Conservation (phyloP, 1,284 basidiomycete genomes). For the Rhizoctonia solani region DNA sequence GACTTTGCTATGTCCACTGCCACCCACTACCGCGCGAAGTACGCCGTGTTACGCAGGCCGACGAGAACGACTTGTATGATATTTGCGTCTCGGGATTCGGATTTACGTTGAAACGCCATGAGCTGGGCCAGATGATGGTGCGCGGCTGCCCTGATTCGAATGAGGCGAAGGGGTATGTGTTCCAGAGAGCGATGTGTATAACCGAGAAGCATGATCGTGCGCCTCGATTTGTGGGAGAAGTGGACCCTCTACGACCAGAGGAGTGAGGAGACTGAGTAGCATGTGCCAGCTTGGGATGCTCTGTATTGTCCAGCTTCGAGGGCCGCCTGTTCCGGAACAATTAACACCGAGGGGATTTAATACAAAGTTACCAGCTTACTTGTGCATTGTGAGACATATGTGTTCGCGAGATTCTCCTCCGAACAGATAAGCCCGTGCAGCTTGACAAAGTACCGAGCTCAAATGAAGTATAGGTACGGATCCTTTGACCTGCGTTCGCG, state of each 20-base stretch:
- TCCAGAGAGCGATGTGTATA: constrained; percentile 10
- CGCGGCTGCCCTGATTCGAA: constrained; percentile 24
- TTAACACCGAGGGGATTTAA: background rate
- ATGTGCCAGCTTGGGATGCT: constrained; percentile 73
- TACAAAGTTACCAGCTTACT: constrained; percentile 37
- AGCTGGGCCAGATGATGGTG: constrained; percentile 25
- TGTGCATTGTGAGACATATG: constrained; percentile 51
- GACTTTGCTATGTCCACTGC: constrained; percentile 33
- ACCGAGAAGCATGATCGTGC: constrained; percentile 14
- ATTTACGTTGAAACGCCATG: constrained; percentile 4
- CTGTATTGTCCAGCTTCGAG: constrained; percentile 59
- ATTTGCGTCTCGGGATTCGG: constrained; percentile 31
- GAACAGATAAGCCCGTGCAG: constrained; percentile 70
- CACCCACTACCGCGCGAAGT: constrained; percentile 31
- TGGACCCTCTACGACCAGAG: constrained; percentile 49
- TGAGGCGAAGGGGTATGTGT: constrained; percentile 33
- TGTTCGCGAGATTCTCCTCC: constrained; percentile 57
- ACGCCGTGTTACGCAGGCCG: constrained; percentile 32
- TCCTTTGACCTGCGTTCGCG: constrained; percentile 36
- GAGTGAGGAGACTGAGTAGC: constrained; percentile 60
- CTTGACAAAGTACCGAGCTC: constrained; percentile 60
- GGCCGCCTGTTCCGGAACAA: constrained; percentile 23
- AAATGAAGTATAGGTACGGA: constrained; percentile 34
- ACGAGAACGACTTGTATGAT: constrained; percentile 10
- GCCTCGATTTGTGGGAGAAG: background rate